phyloP scores from a whole-genome alignment of 371 early-diverging fungal genomes.

The Catenaria anguillulae region DNA sequence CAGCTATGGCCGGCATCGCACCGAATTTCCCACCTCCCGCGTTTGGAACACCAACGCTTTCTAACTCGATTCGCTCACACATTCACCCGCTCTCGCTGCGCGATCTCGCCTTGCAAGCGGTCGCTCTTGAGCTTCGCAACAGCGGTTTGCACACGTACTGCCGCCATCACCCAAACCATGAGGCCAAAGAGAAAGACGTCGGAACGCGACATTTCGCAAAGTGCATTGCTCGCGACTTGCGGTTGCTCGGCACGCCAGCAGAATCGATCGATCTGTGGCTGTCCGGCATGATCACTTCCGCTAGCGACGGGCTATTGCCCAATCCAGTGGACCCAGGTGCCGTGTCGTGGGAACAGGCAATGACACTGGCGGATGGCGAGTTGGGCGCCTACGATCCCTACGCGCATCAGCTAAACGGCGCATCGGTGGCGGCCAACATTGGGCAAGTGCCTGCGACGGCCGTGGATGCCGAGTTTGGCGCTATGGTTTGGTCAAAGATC shows the following conservation, averaged over 20 bases:
- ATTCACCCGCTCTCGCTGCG: neutral
- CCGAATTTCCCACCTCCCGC: neutral
- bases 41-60: neutral
- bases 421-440: too few relatives aligned
- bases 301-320: too few relatives aligned
- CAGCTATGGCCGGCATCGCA: neutral
- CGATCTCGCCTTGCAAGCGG: neutral
- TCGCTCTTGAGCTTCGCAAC: neutral
- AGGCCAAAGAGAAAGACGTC: neutral
- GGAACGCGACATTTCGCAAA: too few relatives aligned
- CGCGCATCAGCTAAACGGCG: too few relatives aligned
- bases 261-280: neutral
- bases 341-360: too few relatives aligned
- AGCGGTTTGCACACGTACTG: neutral
- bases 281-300: neutral
- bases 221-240: neutral
- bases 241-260: neutral
- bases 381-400: too few relatives aligned
- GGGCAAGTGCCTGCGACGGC: too few relatives aligned
- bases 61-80: neutral
- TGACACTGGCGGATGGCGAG: too few relatives aligned
- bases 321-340: too few relatives aligned
- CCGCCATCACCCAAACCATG: neutral
- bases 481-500: too few relatives aligned
- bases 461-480: too few relatives aligned